phyloP scores from a whole-genome alignment of 805 yeast genomes.

The Suhomyces vadensis region DNA sequence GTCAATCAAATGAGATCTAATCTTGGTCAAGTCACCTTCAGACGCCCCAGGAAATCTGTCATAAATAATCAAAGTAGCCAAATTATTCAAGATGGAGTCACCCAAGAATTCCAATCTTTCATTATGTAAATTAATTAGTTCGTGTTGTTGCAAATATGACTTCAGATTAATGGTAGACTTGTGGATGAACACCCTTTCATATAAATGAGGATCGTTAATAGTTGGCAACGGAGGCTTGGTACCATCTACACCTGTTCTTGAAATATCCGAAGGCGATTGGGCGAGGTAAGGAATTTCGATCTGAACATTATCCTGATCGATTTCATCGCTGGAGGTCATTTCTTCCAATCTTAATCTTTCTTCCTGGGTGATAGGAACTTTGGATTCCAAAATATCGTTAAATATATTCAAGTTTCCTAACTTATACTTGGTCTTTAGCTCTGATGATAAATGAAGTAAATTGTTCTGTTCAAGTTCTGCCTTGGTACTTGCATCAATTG shows the following conservation, averaged over 20 bases:
- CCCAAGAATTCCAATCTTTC: slow-evolving; percentile 91
- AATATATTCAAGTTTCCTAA: slow-evolving; percentile 52
- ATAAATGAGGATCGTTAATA: slow-evolving; percentile 58
- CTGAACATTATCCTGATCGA: slow-evolving; percentile 6
- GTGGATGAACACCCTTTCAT: slow-evolving; percentile 77
- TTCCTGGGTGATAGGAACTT: slow-evolving; percentile 21
- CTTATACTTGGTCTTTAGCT: slow-evolving; percentile 54
- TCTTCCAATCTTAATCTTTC: slow-evolving; percentile 12
- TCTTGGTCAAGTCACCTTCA: slow-evolving; percentile 78
- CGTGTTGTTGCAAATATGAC: slow-evolving; percentile 55
- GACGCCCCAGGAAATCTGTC: slow-evolving; percentile 64
- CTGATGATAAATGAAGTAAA: slow-evolving; percentile 60
- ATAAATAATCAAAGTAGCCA: slow-evolving; percentile 70
- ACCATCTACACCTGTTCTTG: slow-evolving; percentile 13
- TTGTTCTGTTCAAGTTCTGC: slow-evolving; percentile 54
- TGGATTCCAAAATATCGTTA: slow-evolving; percentile 52
- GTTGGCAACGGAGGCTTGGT: slow-evolving; percentile 63
- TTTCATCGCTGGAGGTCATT: not conserved
- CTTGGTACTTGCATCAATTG: slow-evolving; percentile 43
- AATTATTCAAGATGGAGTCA: slow-evolving; percentile 75
- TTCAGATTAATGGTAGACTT: slow-evolving; percentile 67
- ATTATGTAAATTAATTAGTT: slow-evolving; percentile 64
- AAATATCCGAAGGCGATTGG: slow-evolving; percentile 7
- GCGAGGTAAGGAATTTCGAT: slow-evolving; percentile 10
- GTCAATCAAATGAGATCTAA: slow-evolving; percentile 70